These are phyloP conservation scores for Ceraceosorus guamensis DNA, from an alignment of 1,284 basidiomycete species.

Conservation along the genomic window DNA sequence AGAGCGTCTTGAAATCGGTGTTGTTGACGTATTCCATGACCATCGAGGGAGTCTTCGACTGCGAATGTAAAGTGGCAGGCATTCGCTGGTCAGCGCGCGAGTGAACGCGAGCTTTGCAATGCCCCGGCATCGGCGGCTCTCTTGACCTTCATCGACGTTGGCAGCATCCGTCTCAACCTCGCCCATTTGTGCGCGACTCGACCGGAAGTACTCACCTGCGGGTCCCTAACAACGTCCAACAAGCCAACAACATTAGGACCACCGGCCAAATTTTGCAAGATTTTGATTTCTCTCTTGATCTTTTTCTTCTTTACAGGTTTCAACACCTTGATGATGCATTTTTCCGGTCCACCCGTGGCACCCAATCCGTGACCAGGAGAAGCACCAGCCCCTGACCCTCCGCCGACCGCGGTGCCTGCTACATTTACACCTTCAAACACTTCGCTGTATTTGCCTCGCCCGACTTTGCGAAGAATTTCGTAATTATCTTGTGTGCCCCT, in stretches of 20 bases:
- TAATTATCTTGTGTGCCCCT: slow-evolving; percentile 77
- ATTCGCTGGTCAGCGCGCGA: no score
- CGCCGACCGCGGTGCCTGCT: slow-evolving; percentile 47
- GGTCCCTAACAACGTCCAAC: slow-evolving; percentile 88
- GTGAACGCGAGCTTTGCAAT: no score
- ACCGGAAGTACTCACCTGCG: slow-evolving; percentile 48
- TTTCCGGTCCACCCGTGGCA: slow-evolving; percentile 55
- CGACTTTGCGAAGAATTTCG: slow-evolving; percentile 94
- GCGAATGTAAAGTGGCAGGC: slow-evolving; percentile 41
- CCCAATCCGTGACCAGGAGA: not conserved
- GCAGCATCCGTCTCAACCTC: no score
- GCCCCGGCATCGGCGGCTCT: no score
- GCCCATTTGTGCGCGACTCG: not conserved
- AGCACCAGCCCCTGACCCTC: not conserved
- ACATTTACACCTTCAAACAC: slow-evolving; percentile 97
- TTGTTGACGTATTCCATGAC: slow-evolving; percentile 99
- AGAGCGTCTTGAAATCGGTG: slow-evolving; percentile 94
- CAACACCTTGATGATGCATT: slow-evolving; percentile 96
- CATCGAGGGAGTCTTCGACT: slow-evolving; percentile 92
- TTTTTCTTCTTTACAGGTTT: slow-evolving; percentile 99
- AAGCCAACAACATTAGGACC: slow-evolving; percentile 81
- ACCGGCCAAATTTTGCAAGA: slow-evolving; percentile 89
- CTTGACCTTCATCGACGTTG: no score
- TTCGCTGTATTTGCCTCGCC: slow-evolving; percentile 67
- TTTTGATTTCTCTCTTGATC: slow-evolving; percentile 97